Evolutionary conservation across 176 grass and related monocot genomes (phyloP).

Genomic region (Panicum miliaceum): DNA sequence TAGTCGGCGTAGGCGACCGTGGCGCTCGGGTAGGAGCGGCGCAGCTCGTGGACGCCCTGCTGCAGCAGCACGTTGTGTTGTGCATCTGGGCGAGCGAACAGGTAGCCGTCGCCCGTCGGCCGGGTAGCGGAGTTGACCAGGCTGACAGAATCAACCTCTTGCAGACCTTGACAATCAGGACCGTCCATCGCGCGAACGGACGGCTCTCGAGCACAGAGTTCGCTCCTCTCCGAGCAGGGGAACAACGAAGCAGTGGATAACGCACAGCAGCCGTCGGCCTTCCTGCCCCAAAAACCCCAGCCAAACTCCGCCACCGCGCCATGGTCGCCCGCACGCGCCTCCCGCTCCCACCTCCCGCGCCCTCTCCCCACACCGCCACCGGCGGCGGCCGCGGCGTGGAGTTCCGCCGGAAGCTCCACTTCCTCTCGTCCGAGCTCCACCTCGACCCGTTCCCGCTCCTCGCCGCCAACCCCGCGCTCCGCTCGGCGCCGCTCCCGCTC

Average conservation of each 20-base stretch:
- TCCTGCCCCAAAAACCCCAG: not conserved
- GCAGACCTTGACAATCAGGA: not conserved
- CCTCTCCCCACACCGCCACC: not conserved
- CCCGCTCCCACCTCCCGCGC: not conserved
- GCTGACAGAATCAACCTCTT: no score
- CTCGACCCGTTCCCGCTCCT: constrained; percentile 70
- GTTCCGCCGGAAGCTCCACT: constrained; percentile 57
- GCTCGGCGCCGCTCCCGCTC: constrained; percentile 51
- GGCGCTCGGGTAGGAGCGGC: constrained; percentile 46
- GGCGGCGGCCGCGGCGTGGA: constrained; percentile 40
- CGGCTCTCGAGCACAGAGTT: not conserved
- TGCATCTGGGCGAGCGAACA: constrained; percentile 56
- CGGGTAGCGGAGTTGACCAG: no score
- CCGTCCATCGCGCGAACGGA: constrained; percentile 1
- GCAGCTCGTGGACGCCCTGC: constrained; percentile 36
- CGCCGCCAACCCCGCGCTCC: constrained; percentile 59
- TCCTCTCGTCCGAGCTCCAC: constrained; percentile 55
- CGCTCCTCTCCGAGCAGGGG: not conserved
- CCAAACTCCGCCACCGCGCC: constrained; percentile 1
- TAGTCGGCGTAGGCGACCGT: constrained; percentile 66
- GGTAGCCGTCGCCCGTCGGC: no score
- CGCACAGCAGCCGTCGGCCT: not conserved
- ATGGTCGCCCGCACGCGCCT: constrained; percentile 38
- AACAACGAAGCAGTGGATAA: constrained; percentile 15
- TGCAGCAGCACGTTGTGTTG: constrained; percentile 64